Evolutionary conservation across 1,284 basidiomycete genomes (phyloP).

Genomic region (Ustilago trichophora): DNA sequence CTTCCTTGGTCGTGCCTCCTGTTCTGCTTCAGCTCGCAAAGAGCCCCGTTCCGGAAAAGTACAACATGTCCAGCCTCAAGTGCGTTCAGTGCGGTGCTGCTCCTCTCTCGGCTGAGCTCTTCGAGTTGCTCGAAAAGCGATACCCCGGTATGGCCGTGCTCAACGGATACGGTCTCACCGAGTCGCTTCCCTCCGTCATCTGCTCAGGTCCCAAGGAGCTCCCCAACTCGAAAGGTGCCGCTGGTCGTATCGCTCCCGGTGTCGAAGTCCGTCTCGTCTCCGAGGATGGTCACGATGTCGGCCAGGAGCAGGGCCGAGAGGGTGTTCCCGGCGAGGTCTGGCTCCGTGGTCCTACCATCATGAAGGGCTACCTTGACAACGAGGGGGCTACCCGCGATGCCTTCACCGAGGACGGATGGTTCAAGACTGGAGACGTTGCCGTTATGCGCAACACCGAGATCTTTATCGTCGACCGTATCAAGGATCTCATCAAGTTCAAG

Average conservation of each 20-base stretch:
- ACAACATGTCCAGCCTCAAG: conserved; percentile 75
- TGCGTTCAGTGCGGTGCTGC: conserved; percentile 81
- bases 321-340: conserved; percentile 60
- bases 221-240: conserved; percentile 58
- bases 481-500: conserved; percentile 56
- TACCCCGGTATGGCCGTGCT: conserved; percentile 67
- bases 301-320: conserved; percentile 70
- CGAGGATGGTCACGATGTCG: conserved; percentile 66
- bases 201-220: conserved; percentile 48
- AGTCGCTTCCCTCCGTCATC: conserved; percentile 74
- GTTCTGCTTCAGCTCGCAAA: conserved; percentile 79
- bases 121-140: conserved; percentile 71
- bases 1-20: conserved; percentile 80
- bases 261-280: conserved; percentile 80
- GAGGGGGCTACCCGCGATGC: conserved; percentile 31
- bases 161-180: conserved; percentile 79
- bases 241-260: conserved; percentile 80
- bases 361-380: conserved; percentile 57
- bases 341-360: conserved; percentile 41
- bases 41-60: conserved; percentile 77
- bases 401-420: conserved; percentile 54
- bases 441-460: conserved; percentile 51
- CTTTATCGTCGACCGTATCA: conserved; percentile 57
- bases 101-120: conserved; percentile 76
- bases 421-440: conserved; percentile 57